phyloP scores from a whole-genome alignment of 805 yeast species.

The Cyberlindnera xylosilytica region DNA sequence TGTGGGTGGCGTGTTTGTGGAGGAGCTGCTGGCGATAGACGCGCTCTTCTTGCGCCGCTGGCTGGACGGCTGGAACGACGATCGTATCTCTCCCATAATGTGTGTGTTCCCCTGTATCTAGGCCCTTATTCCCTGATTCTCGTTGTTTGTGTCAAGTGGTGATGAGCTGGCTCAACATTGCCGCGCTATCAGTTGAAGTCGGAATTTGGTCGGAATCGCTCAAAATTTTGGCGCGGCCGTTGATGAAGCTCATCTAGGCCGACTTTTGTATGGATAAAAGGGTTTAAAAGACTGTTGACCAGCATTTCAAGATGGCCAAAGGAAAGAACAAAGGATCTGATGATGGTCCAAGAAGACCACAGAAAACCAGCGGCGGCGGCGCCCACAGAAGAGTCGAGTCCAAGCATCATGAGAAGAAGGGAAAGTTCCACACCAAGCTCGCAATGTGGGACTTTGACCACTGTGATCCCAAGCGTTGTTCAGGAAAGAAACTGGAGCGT shows the following conservation, averaged over 20 bases:
- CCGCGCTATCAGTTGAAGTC: no score
- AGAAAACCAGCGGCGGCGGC: slow-evolving; percentile 57
- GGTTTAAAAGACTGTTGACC: no score
- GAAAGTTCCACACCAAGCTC: slow-evolving; percentile 71
- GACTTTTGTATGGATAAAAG: no score
- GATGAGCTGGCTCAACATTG: no score
- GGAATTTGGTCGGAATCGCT: no score
- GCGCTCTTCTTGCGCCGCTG: slow-evolving; percentile 9
- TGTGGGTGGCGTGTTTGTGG: slow-evolving; percentile 5
- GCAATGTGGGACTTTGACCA: slow-evolving; percentile 99
- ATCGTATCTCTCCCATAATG: slow-evolving; percentile 6
- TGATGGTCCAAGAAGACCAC: slow-evolving; percentile 36
- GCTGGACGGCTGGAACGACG: slow-evolving; percentile 10
- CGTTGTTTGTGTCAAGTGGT: no score
- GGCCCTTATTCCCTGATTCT: no score
- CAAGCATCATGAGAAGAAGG: slow-evolving; percentile 26
- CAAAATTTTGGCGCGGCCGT: no score
- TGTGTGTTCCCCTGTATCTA: background rate
- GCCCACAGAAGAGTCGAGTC: slow-evolving; percentile 41
- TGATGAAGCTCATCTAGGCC: no score
- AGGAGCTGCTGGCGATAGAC: slow-evolving; percentile 6
- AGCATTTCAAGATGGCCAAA: slow-evolving; percentile 38
- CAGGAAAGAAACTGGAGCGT: slow-evolving; percentile 91
- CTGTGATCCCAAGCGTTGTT: slow-evolving; percentile 96
- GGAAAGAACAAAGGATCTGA: slow-evolving; percentile 48